These are phyloP conservation scores for Sphenostylis stenocarpa DNA, from an alignment of 306 rosid genomes.

Conservation along the genomic window DNA sequence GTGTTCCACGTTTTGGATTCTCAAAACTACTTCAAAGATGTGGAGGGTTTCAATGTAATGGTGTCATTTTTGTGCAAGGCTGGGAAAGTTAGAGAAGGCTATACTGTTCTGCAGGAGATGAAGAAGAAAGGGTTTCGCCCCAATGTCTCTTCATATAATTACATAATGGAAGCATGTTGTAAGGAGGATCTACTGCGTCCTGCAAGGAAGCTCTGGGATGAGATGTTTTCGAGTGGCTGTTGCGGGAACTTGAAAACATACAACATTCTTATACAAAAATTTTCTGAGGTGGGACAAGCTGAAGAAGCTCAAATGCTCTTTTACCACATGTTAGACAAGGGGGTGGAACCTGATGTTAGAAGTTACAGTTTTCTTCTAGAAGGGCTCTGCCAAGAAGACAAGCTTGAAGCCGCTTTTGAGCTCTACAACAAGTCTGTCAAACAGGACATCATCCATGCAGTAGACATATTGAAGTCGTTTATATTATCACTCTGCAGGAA, in stretches of 20 bases:
- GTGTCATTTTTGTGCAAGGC: conserved; percentile 73
- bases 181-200: conserved; percentile 81
- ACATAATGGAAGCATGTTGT: conserved; percentile 86
- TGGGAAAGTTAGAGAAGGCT: conserved; percentile 79
- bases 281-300: conserved; percentile 64
- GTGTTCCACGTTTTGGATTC: conserved; percentile 50
- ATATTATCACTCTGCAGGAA: conserved; percentile 57
- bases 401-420: conserved; percentile 66
- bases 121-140: conserved; percentile 75
- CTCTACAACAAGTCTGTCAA: conserved; percentile 55
- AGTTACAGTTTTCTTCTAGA: conserved; percentile 64
- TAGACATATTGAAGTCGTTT: conserved; percentile 50
- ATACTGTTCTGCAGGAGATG: conserved; percentile 73
- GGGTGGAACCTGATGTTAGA: conserved; percentile 55
- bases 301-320: conserved; percentile 81
- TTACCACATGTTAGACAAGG: conserved; percentile 68
- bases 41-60: conserved; percentile 72
- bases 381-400: conserved; percentile 71
- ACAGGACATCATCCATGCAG: conserved; percentile 62
- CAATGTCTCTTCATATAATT: conserved; percentile 60
- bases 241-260: conserved; percentile 78
- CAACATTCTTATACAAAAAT: conserved; percentile 64
- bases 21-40: conserved; percentile 59
- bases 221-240: conserved; percentile 84
- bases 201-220: conserved; percentile 90